phyloP scores from a whole-genome alignment of 2,329 filamentous ascomycete genomes.

The Cytospora schulzeri region DNA sequence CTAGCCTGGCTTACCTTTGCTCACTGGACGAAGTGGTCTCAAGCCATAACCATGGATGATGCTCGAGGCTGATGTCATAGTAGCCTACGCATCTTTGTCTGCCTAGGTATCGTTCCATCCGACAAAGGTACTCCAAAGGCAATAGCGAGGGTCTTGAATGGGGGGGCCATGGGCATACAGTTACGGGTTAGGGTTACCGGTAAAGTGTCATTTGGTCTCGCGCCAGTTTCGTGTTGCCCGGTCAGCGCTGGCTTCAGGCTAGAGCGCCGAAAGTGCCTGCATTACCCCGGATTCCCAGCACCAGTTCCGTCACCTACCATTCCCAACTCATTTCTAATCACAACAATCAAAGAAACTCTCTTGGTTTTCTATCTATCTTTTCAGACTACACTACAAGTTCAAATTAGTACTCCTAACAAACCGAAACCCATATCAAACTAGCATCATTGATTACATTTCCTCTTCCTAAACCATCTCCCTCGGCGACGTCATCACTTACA shows the following conservation, averaged over 20 bases:
- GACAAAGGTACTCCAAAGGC: no score
- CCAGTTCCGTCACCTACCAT: conserved; percentile 31
- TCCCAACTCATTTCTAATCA: conserved; percentile 7
- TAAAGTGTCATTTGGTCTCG: conserved; percentile 50
- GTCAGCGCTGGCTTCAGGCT: conserved; percentile 40
- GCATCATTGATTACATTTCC: conserved; percentile 2
- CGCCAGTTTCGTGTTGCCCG: conserved; percentile 56
- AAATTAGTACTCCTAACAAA: background rate
- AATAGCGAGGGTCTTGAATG: no score
- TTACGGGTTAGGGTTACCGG: conserved; percentile 3
- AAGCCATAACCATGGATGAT: background rate
- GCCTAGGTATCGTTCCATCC: no score
- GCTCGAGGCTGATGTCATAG: background rate
- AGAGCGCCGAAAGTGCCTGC: conserved; percentile 15
- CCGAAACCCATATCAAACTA: background rate
- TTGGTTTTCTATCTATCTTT: background rate
- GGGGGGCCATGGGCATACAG: background rate
- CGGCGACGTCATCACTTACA: conserved; percentile 27
- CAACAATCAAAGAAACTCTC: background rate
- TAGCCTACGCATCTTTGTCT: no score
- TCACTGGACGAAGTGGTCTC: background rate
- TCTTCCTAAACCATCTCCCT: background rate
- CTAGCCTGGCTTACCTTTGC: background rate
- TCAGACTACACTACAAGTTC: background rate
- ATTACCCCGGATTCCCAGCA: conserved; percentile 7